Conservation (phyloP, 768 basidiomycete species). For the Russula foetens region DNA sequence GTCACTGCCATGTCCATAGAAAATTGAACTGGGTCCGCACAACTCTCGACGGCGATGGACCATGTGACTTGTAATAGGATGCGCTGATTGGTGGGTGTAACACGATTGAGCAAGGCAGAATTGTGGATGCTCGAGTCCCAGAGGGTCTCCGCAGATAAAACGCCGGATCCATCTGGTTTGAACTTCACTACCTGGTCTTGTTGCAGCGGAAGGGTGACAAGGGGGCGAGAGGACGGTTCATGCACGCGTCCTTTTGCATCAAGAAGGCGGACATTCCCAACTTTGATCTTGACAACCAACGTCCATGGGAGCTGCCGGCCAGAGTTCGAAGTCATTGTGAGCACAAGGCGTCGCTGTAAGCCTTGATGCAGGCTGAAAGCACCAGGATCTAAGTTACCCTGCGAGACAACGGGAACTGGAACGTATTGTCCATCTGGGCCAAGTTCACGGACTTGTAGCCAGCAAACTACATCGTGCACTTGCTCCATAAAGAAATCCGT, state of each 20-base stretch:
- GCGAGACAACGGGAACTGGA: conserved; percentile 76
- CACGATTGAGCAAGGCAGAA: conserved; percentile 75
- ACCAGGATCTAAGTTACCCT: conserved; percentile 69
- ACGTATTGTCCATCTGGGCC: conserved; percentile 75
- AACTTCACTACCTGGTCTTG: conserved; percentile 69
- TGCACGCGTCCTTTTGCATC: conserved; percentile 78
- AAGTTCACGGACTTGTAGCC: conserved; percentile 82
- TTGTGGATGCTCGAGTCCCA: conserved; percentile 96
- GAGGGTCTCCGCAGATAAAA: conserved; percentile 56
- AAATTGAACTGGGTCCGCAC: conserved; percentile 83
- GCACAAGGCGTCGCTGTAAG: conserved; percentile 71
- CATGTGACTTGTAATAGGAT: conserved; percentile 72
- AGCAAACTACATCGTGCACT: conserved; percentile 83
- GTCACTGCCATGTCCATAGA: conserved; percentile 78
- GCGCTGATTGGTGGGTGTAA: conserved; percentile 71
- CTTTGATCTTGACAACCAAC: conserved; percentile 61
- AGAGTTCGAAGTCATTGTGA: conserved; percentile 80
- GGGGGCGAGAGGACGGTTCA: conserved; percentile 62
- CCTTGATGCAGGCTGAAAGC: conserved; percentile 90
- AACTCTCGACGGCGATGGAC: conserved; percentile 75
- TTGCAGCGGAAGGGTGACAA: conserved; percentile 66
- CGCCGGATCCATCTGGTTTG: conserved; percentile 76
- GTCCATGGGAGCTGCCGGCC: conserved; percentile 87
- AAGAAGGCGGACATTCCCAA: conserved; percentile 80
- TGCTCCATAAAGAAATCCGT: conserved; percentile 86